Base-by-base conservation (phyloP, 352 stramenopile species). In the Globisporangium spiculum region DNA sequence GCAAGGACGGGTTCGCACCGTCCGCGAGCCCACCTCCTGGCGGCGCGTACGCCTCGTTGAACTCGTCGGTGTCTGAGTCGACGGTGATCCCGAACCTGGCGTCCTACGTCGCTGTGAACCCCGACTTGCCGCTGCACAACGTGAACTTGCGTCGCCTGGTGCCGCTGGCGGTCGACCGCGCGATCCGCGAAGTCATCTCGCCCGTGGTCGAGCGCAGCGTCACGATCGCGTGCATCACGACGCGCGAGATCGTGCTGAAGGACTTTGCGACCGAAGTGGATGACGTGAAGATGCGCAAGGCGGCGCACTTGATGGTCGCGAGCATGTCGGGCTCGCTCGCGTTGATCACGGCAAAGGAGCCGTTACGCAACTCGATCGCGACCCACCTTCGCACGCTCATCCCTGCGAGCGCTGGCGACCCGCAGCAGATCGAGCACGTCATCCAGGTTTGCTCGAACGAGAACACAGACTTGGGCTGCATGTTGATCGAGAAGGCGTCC, bases 401-500 rank as follows among this genome's bases (percentile, higher is more conserved):
- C 36, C 90, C 88, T 10, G 86, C 76, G 59, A 90, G 73, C 41
- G 86, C 84, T 18, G 83, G 82, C 20, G 97, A 99, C 27, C 79
- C 94, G 48, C 90, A 94, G 65, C 89, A 97, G 50, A 94, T 99
- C 54, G 97, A 99, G 66, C 96, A 99, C 71, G 97, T 98, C 66
- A 97, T 99, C 46, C 92, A 98, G 65, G 95, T 99, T 34, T 99
- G 97, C 75, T 96, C 96, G 4, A 98, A 97, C 30, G 97, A 99
- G 63, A 99, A 99, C 81, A 91, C 99, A n/a, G 98, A 99, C 70
- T 73, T 99, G 27, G 97, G 97, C 30, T 99, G 97, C 76, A 99
- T 98, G 90, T 80, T 99, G 22, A 99, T 99, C 71, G 97, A 99
- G 78, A 99, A 99, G 86, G 97, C 97, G 22, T 98, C 98, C 22